Conservation (phyloP, 306 rosid genomes). For the Clitoria ternatea region DNA sequence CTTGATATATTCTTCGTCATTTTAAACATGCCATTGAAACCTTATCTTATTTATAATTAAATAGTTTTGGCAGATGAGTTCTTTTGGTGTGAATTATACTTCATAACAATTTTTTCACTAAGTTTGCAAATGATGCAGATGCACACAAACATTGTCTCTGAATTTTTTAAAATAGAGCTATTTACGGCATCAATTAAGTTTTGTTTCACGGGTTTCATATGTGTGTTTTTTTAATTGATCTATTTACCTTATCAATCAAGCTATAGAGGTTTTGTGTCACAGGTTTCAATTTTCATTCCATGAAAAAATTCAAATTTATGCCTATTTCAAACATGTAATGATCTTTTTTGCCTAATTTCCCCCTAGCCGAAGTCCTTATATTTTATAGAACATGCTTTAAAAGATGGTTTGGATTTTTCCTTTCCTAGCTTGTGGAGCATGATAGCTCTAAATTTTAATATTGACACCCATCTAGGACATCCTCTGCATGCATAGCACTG, state of each 20-base stretch:
- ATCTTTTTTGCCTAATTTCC: not conserved
- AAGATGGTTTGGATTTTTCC: not conserved
- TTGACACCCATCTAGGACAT: not conserved
- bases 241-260: not conserved
- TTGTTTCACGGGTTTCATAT: no score
- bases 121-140: not conserved
- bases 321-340: not conserved
- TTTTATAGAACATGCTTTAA: not conserved
- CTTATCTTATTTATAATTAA: not conserved
- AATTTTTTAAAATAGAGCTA: no score
- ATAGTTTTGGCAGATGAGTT: not conserved
- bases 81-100: not conserved
- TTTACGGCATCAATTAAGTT: no score
- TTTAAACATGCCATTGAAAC: not conserved
- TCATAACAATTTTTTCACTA: not conserved
- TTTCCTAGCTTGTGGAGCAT: not conserved
- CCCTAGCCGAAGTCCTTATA: not conserved
- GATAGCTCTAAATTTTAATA: conserved; percentile 14
- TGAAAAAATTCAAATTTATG: not conserved
- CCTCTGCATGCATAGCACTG: not conserved
- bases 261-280: not conserved
- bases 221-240: not conserved
- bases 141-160: conserved; percentile 1
- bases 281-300: not conserved
- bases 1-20: not conserved